Evolutionary conservation across 2,329 filamentous ascomycete genomes (phyloP), one percentile per base, ranked within the genome.

Genomic region (Coleophoma cylindrospora): DNA sequence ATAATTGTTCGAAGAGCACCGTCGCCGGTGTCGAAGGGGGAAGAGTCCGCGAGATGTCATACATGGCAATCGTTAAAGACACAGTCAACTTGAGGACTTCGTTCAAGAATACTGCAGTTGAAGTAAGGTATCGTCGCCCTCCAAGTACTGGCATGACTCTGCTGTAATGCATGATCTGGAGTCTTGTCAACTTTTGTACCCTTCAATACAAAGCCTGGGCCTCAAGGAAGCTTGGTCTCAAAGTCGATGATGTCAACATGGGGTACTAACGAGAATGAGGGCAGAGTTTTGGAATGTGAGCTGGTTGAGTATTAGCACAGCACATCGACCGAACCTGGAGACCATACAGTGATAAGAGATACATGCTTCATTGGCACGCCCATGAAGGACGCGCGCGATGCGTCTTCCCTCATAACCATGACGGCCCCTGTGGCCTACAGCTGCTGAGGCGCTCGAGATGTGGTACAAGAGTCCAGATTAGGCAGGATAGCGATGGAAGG

Each of bases 41-140:
- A 9, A 90, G 76, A 9, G 81, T 87, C 60, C 81, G 79, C 15
- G 91, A 92, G 48, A 90, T 85, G 59, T 96, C 91, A 74, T 95
- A 90, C 45, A 96, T 79, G 43, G 90, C 87, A 66, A 96, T 86
- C 6, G 88, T 90, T 40, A 96, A 74, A 59, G 89, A 95, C 49
- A 97, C 83, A 36, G 84, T 81, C 34, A 97, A 79, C 70, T 97
- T 97, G 61, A 96, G 80, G 43, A 96, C 79, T 70, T 99, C 94
- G 68, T 91, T 94, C 55, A 97, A 77, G 66, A 97, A 89, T 49
- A 99, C 89, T 40, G 92, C 91, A 10, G 94, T 97, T 40, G 91
- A 96, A 37, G 92, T 86, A 61, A 94, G 89, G 70, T 96, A 97
- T 66, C 91, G 86, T 64, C 91, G 89, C 58, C 90, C 89, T 65